Percentiles rank a stretch among this genome's conserved stretches.
Evolutionary conservation across 2,329 filamentous ascomycete species (phyloP).

Genomic region (Fusarium sp.): DNA sequence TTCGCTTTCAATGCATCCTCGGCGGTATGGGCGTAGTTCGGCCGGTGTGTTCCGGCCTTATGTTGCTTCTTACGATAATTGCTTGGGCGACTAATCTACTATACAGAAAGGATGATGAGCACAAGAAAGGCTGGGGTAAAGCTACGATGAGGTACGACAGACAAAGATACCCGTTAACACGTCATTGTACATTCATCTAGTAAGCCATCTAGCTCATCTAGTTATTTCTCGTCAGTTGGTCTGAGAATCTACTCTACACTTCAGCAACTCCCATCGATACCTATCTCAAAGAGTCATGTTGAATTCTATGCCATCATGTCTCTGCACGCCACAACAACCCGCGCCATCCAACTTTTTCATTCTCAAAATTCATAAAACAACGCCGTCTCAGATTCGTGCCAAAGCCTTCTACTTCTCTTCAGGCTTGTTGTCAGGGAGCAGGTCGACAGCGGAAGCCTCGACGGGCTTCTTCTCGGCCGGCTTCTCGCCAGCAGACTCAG

Average conservation of each 20-base stretch:
- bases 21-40: neutral
- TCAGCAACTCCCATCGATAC: conserved; percentile 16
- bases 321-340: conserved; percentile 10
- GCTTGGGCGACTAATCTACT: neutral
- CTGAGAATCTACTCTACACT: conserved; percentile 40
- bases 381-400: neutral
- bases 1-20: neutral
- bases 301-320: conserved; percentile 15
- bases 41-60: neutral
- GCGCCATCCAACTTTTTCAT: neutral
- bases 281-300: conserved; percentile 21
- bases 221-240: conserved; percentile 37
- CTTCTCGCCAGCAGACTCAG: no score
- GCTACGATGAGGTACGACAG: neutral
- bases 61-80: neutral
- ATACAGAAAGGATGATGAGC: neutral
- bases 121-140: neutral
- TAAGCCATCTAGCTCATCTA: conserved; percentile 30
- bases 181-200: conserved; percentile 20
- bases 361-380: conserved; percentile 7
- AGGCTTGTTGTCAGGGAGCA: conserved; percentile 33
- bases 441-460: conserved; percentile 35
- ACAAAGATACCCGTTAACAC: neutral
- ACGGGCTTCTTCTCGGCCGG: conserved; percentile 37
- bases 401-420: conserved; percentile 23